Base-by-base conservation (phyloP, 306 rosid species). In the Dryas octopetala region DNA sequence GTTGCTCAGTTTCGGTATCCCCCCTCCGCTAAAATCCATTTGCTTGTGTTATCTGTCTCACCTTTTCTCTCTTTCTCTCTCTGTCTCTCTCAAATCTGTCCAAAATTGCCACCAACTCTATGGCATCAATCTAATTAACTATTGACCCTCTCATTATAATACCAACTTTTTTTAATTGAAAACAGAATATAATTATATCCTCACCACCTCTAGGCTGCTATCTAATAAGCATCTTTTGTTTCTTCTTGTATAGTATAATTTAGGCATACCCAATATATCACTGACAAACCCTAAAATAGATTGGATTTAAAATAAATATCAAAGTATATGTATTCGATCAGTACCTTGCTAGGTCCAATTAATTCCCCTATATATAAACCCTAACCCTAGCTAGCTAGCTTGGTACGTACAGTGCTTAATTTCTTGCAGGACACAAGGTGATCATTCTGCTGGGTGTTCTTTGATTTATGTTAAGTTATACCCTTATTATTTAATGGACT, bases 71-170 rank as follows among this genome's bases (percentile, higher is more conserved):
- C 70, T 58, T 59, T 41, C 80, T 61, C 69, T 75, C 79, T 65
- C 84, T 45, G 38, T 32, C 38, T 32, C 38, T 81, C 74, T 81
- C 59, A 76, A 82, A 86, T 87, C 84, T 86, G 79, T 91, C 98
- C 96, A 94, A 94, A 85, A 63, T 44, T 85, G 84, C 89, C 96
- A 94, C 90, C 97, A 90, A 94, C 95, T 88, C 81, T 83, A 72
- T 51, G 90, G 94, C 87, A 92, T 92, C 90, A 83, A 63, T 57
- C 84, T 74, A 63, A 77, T 90, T 75, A 86, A 84, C 49, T 58
- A 81, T 76, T 84, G 57, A n/a, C 60, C 74, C 74, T 23, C 65
- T 4, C 49, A 78, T 70, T 83, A 70, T 69, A 66, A 78, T 83
- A 53, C 50, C 75, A 73, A 62, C 61, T 73, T 81, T 83, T 62